phyloP scores from a whole-genome alignment of 495 filamentous ascomycete species.

The Hyaloscypha bicolor region DNA sequence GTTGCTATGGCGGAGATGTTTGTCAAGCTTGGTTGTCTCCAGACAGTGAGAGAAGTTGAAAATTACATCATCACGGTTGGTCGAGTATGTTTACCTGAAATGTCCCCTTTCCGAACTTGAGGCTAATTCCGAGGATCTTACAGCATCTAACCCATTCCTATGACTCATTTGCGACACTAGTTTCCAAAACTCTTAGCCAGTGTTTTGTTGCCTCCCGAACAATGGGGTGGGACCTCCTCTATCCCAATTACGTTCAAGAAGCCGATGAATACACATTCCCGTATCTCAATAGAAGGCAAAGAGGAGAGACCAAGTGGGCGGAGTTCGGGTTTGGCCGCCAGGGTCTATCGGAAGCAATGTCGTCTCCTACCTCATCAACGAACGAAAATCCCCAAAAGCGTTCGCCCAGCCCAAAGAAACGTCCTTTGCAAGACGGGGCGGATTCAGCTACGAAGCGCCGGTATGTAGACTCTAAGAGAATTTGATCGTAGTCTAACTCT shows the following conservation, averaged over 20 bases:
- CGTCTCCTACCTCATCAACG: constrained; percentile 6
- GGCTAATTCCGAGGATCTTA: not conserved
- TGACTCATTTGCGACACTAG: constrained; percentile 10
- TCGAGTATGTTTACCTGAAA: constrained; percentile 2
- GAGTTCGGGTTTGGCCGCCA: not conserved
- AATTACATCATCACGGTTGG: constrained; percentile 22
- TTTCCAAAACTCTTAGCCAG: constrained; percentile 15
- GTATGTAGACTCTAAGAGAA: not conserved
- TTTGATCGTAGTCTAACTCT: not conserved
- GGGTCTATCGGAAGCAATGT: constrained; percentile 1
- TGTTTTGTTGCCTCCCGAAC: constrained; percentile 14
- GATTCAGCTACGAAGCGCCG: not conserved
- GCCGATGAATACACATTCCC: constrained; percentile 10
- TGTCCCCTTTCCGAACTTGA: not conserved
- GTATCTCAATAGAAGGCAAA: constrained; percentile 11
- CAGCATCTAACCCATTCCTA: constrained; percentile 10
- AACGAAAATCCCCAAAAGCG: constrained; percentile 5
- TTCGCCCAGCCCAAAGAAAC: constrained; percentile 5
- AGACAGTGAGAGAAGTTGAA: constrained; percentile 22
- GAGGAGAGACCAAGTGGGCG: constrained; percentile 5
- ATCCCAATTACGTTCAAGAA: constrained; percentile 14
- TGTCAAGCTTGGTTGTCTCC: constrained; percentile 15
- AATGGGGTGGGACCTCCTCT: constrained; percentile 16
- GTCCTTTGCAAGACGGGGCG: not conserved
- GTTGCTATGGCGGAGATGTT: constrained; percentile 20